phyloP scores from a whole-genome alignment of 1,284 basidiomycete species.

The Leccinum fuscescens region DNA sequence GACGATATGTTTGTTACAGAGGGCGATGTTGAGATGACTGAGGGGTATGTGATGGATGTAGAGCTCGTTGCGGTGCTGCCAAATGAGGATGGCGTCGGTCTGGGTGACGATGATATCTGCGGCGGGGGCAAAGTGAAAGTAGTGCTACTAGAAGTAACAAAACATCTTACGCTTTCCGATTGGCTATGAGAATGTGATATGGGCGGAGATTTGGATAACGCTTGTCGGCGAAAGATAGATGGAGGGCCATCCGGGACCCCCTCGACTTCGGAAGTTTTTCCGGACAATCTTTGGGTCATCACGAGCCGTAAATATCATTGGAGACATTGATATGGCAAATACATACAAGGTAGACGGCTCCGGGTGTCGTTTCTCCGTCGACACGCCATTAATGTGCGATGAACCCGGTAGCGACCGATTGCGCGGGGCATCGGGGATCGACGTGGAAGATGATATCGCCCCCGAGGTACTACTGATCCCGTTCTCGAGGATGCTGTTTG shows the following conservation, averaged over 20 bases:
- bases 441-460: constrained; percentile 20
- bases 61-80: constrained; percentile 29
- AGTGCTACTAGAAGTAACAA: neutral
- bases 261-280: constrained; percentile 16
- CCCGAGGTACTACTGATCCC: constrained; percentile 30
- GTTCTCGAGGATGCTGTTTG: constrained; percentile 26
- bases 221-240: constrained; percentile 37
- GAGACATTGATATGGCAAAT: neutral
- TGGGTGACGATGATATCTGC: constrained; percentile 32
- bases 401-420: constrained; percentile 9
- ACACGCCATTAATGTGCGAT: constrained; percentile 17
- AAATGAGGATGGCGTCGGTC: constrained; percentile 33
- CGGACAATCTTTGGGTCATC: constrained; percentile 16
- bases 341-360: constrained; percentile 26
- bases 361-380: constrained; percentile 16
- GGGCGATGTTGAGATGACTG: constrained; percentile 33
- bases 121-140: constrained; percentile 8
- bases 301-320: constrained; percentile 9
- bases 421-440: constrained; percentile 26
- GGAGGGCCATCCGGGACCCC: constrained; percentile 28
- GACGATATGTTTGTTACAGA: constrained; percentile 38
- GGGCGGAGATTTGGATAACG: constrained; percentile 39
- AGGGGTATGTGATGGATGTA: constrained; percentile 46
- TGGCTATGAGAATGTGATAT: constrained; percentile 41
- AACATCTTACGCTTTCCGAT: constrained; percentile 43